Evolutionary conservation across 1,284 basidiomycete genomes (phyloP), one percentile per base, ranked within the genome.

Genomic region (Hypsizygus ulmarius): DNA sequence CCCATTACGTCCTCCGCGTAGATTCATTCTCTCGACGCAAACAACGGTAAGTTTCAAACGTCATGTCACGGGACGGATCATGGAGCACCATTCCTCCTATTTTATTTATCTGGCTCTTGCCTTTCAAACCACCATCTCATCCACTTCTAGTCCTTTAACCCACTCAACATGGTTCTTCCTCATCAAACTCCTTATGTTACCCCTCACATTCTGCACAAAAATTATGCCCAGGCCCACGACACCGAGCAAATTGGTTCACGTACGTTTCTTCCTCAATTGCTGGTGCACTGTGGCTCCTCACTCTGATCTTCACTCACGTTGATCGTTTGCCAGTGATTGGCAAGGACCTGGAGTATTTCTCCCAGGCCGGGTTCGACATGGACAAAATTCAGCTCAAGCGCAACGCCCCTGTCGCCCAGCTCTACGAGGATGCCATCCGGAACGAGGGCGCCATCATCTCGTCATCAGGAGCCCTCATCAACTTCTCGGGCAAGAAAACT

Each of bases 401-500:
- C 69, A 99, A 99, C 63, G 95, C 95, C 6, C 84, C 96, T 33
- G 88, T 94, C 47, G 93, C 96, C 3, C 82, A 90, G 65, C 86
- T 99, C 39, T 99, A 99, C 74, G 96, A 99, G 69, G 97, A 99
- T 64, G 96, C 96, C 62, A 89, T 98, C 74, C 85, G 90, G 60
- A 97, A 98, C 70, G 96, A 99, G 69, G 95, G 96, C 55, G 96
- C 96, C 61, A 90, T 98, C 74, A 93, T 99, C 74, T 96, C 97
- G 43, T 87, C 90, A 32, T 92, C 86, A 14, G 96, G 97, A 56
- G 95, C 96, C 16, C 78, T 99, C 60, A 99, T 99, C 84, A 99
- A 99, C 82, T 99, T 98, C 66, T 97, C 94, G 12, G 96, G 96
- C 39, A 99, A 98, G 81, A 99, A 99, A 81, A 99, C 97, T 2